Conservation (phyloP, 129 eudicot species). For the Flaveria robusta region DNA sequence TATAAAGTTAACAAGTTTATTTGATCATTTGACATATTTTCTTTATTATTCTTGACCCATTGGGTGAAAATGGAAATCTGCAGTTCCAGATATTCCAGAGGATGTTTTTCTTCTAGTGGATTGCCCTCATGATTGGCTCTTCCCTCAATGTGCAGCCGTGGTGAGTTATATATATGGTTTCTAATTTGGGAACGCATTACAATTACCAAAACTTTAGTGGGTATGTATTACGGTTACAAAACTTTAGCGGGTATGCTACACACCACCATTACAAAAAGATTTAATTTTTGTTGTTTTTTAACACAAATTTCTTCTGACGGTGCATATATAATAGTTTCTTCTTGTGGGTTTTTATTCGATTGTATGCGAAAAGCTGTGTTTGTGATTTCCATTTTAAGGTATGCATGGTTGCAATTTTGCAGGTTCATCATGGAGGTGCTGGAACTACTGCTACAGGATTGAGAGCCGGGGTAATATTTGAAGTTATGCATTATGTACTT, state of each 20-base stretch:
- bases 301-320: not conserved
- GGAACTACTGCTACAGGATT: slow-evolving; percentile 99
- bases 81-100: slow-evolving; percentile 74
- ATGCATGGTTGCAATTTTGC: slow-evolving; percentile 18
- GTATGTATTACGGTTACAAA: not conserved
- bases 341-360: not conserved
- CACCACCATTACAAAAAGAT: not conserved
- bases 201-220: not conserved
- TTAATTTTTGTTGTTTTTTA: not conserved
- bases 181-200: not conserved
- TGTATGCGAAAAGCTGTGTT: not conserved
- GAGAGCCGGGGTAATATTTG: slow-evolving; percentile 77
- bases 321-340: not conserved
- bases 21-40: not conserved
- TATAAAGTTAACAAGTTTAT: not conserved
- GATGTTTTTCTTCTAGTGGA: slow-evolving; percentile 70
- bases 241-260: not conserved
- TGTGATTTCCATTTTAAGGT: not conserved
- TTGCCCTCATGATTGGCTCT: slow-evolving; percentile 97
- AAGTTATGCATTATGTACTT: not conserved
- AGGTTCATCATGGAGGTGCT: slow-evolving; percentile 99
- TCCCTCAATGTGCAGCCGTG: slow-evolving; percentile 96
- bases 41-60: not conserved
- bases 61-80: slow-evolving; percentile 25
- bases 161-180: slow-evolving; percentile 52